Percentiles rank a stretch among this genome's conserved stretches.
These are phyloP conservation scores for Pseudogymnoascus destructans DNA, from an alignment of 2,329 filamentous ascomycete genomes.

Conservation along the genomic window DNA sequence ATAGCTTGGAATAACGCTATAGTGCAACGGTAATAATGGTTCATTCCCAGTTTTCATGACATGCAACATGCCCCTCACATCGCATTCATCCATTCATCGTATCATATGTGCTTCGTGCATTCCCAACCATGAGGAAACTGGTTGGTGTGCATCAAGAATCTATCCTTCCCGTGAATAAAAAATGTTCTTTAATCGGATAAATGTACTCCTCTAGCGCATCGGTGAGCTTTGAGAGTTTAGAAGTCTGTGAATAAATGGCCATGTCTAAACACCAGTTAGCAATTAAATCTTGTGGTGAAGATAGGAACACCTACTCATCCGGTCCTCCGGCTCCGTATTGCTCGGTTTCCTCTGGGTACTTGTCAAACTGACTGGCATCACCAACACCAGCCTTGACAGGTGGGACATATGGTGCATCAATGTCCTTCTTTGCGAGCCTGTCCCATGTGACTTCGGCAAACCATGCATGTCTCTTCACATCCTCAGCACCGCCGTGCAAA, in stretches of 20 bases:
- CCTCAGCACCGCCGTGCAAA: slow-evolving; percentile 75
- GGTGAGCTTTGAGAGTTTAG: not conserved
- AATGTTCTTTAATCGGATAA: slow-evolving; percentile 9
- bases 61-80: not conserved
- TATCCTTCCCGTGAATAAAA: not conserved
- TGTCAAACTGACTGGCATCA: slow-evolving; percentile 94
- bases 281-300: not conserved
- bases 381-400: slow-evolving; percentile 88
- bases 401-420: slow-evolving; percentile 94
- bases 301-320: slow-evolving; percentile 63
- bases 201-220: not conserved
- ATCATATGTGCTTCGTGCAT: slow-evolving; percentile 1
- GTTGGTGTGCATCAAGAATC: not conserved
- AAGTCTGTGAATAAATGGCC: slow-evolving; percentile 10
- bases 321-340: slow-evolving; percentile 67
- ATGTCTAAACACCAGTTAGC: not conserved
- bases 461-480: slow-evolving; percentile 94
- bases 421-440: slow-evolving; percentile 83
- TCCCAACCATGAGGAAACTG: not conserved
- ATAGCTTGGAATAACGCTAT: not conserved
- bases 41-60: not conserved
- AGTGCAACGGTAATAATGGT: not conserved
- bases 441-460: slow-evolving; percentile 98
- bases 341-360: slow-evolving; percentile 94
- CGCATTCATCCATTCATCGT: not conserved